A percentile compares a stretch with the other conserved stretches of the same genome.
Evolutionary conservation across 768 basidiomycete genomes (phyloP).

Genomic region (Multifurca ochricompacta): DNA sequence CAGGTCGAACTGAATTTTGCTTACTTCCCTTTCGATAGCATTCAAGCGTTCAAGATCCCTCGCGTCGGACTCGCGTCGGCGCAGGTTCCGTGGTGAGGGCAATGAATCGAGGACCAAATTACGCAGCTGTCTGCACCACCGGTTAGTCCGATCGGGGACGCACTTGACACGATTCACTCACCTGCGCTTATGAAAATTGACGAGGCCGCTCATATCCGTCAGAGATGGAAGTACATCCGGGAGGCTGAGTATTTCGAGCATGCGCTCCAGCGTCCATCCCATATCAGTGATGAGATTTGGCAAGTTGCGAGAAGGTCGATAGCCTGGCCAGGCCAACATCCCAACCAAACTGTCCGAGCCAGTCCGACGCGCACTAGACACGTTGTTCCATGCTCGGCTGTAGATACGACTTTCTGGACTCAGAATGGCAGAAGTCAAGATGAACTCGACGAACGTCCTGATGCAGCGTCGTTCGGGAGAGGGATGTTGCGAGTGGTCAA

Average conservation of each 20-base stretch:
- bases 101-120: slow-evolving; percentile 51
- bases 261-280: slow-evolving; percentile 76
- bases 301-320: slow-evolving; percentile 37
- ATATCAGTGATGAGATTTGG: slow-evolving; percentile 58
- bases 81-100: slow-evolving; percentile 38
- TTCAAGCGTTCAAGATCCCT: slow-evolving; percentile 70
- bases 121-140: slow-evolving; percentile 48
- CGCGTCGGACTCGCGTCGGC: slow-evolving; percentile 50
- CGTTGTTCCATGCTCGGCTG: slow-evolving; percentile 67
- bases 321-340: slow-evolving; percentile 44
- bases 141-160: slow-evolving; percentile 15
- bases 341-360: slow-evolving; percentile 53
- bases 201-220: slow-evolving; percentile 47
- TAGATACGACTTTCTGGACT: slow-evolving; percentile 77
- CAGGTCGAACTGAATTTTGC: slow-evolving; percentile 54
- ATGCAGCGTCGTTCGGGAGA: slow-evolving; percentile 53
- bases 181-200: slow-evolving; percentile 83
- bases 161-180: slow-evolving; percentile 27
- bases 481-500: slow-evolving; percentile 28
- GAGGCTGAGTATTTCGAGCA: slow-evolving; percentile 69
- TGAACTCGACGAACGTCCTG: slow-evolving; percentile 75
- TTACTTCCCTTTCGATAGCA: slow-evolving; percentile 64
- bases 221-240: slow-evolving; percentile 59
- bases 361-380: slow-evolving; percentile 55
- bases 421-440: slow-evolving; percentile 64